Conservation (phyloP, 352 stramenopile species). For the Globisporangium sylvaticum region DNA sequence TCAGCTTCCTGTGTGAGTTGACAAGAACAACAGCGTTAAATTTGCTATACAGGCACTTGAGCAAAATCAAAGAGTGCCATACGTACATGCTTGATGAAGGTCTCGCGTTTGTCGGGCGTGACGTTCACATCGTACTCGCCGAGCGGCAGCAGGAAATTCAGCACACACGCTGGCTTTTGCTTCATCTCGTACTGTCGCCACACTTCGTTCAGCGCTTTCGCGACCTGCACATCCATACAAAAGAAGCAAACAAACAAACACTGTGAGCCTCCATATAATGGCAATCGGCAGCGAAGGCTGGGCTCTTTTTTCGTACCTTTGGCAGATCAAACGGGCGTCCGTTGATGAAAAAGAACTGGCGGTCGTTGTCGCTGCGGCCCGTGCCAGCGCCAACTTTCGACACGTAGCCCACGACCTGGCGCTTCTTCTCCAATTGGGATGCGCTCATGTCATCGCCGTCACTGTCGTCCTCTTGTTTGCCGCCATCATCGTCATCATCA, state of each 20-base stretch:
- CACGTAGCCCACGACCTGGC: constrained; percentile 63
- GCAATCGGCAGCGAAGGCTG: not conserved
- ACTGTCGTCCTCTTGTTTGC: constrained; percentile 18
- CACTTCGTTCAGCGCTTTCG: constrained; percentile 82
- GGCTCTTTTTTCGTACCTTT: constrained; percentile 24
- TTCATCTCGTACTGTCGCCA: constrained; percentile 91
- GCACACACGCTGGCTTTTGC: constrained; percentile 92
- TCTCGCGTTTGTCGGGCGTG: constrained; percentile 96
- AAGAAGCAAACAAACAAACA: not conserved
- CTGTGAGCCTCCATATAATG: not conserved
- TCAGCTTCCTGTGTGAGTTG: constrained; percentile 51
- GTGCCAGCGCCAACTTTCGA: constrained; percentile 67
- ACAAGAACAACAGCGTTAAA: too few relatives aligned
- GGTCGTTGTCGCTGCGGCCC: constrained; percentile 81
- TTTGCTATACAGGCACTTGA: too few relatives aligned
- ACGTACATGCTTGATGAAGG: constrained; percentile 85
- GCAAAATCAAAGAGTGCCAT: too few relatives aligned
- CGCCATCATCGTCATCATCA: constrained; percentile 12
- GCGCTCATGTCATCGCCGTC: constrained; percentile 19
- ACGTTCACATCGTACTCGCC: constrained; percentile 96
- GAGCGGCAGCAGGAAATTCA: constrained; percentile 89
- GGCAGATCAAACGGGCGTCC: constrained; percentile 93
- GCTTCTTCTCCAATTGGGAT: constrained; percentile 19
- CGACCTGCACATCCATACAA: constrained; percentile 20
- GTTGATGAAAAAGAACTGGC: constrained; percentile 97